A percentile compares a stretch with the other conserved stretches of the same genome.
phyloP scores from a whole-genome alignment of 306 rosid genomes.

The Gastrolobium bilobum region DNA sequence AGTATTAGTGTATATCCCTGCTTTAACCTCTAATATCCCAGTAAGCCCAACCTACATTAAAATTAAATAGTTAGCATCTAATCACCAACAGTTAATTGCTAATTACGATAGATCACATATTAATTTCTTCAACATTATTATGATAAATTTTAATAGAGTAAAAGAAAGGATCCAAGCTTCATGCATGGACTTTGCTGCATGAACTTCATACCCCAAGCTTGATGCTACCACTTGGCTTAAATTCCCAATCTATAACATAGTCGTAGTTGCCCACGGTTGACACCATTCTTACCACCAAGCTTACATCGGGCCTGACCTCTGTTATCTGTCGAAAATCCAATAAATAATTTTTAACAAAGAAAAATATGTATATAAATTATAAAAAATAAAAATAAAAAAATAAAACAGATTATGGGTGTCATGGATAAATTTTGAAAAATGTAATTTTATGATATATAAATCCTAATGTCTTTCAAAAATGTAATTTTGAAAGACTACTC shows the following conservation, averaged over 20 bases:
- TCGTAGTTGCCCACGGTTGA: conserved; percentile 56
- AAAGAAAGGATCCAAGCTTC: background rate
- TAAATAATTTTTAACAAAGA: background rate
- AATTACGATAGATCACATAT: too few species aligned
- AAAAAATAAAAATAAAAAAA: too few species aligned
- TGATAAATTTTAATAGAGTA: background rate
- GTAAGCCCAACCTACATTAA: conserved; percentile 51
- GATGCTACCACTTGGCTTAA: conserved; percentile 58
- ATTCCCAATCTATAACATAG: conserved; percentile 59
- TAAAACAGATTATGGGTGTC: too few species aligned
- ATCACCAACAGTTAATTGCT: background rate
- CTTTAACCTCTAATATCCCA: conserved; percentile 47
- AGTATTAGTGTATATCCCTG: conserved; percentile 35
- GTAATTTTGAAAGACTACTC: too few species aligned
- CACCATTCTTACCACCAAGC: conserved; percentile 54
- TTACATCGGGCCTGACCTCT: conserved; percentile 51
- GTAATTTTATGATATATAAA: too few species aligned
- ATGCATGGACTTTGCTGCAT: background rate
- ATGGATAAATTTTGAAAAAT: too few species aligned
- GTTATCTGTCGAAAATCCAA: conserved; percentile 39
- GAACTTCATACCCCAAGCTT: conserved; percentile 48
- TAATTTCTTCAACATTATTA: background rate
- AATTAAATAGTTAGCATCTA: background rate
- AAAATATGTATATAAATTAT: background rate
- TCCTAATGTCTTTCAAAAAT: too few species aligned